phyloP scores from a whole-genome alignment of 1,284 basidiomycete species.

The Serendipita sp. region DNA sequence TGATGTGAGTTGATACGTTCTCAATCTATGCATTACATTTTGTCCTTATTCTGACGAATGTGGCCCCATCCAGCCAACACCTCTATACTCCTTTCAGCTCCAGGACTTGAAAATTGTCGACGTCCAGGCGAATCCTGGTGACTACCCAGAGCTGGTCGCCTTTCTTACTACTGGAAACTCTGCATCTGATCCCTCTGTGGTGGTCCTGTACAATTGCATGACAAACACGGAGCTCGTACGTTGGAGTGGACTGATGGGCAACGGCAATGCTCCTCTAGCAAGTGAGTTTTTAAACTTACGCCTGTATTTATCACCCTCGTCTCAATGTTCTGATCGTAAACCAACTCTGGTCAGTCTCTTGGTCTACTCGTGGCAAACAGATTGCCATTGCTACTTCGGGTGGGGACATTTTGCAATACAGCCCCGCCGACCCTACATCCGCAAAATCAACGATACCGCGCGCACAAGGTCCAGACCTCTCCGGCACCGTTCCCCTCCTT shows the following conservation, averaged over 20 bases:
- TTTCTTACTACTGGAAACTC: constrained; percentile 24
- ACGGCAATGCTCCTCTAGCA: constrained; percentile 29
- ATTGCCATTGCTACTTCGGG: constrained; percentile 58
- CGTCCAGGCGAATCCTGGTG: constrained; percentile 50
- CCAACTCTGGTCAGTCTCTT: constrained; percentile 37
- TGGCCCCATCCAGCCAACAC: neutral
- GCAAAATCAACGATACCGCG: constrained; percentile 43
- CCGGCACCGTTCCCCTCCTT: constrained; percentile 18
- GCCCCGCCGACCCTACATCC: constrained; percentile 38
- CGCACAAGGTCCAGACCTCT: constrained; percentile 35
- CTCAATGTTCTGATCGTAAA: constrained; percentile 8
- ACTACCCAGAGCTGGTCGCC: constrained; percentile 43
- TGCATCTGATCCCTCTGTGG: neutral
- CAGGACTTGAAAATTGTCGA: constrained; percentile 5
- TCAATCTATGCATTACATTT: neutral
- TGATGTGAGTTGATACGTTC: neutral
- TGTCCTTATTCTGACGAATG: neutral
- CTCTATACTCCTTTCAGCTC: neutral
- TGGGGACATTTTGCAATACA: constrained; percentile 61
- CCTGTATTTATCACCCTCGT: neutral
- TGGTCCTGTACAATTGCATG: neutral
- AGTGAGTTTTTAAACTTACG: constrained; percentile 29
- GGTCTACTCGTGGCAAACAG: constrained; percentile 82
- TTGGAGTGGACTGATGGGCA: neutral
- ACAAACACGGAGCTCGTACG: constrained; percentile 4